Evolutionary conservation across 2,329 filamentous ascomycete species (phyloP), one percentile per base, ranked within the genome.

Genomic region (Aspergillus floridensis): DNA sequence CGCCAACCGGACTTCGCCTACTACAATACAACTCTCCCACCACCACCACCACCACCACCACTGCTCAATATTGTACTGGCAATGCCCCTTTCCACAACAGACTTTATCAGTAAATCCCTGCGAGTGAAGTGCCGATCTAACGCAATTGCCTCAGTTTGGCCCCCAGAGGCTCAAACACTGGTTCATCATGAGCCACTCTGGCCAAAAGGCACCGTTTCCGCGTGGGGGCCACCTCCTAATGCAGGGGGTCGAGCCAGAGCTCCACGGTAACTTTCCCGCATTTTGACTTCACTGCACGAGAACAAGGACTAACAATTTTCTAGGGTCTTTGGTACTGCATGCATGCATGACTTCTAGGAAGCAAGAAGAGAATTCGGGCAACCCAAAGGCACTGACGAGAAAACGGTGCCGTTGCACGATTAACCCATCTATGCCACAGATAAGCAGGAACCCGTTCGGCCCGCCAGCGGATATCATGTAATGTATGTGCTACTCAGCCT

Each of bases 141-240:
- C 38, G 14, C 38, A 16, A 46, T 21, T 11, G 21, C 53, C 53
- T 44, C 53, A 26, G 53, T 55, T 55, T 55, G 46, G 53, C 26
- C 53, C 53, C 53, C 53, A 32, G 41, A 31, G 12, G n/a, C 38
- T 55, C 53, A 55, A 55, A 55, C 53, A 55, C 53, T 55, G 26
- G 53, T 55, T 55, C 38, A 14, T 16, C 41, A 32, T 55, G 41
- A 46, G 41, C 44, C 19, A 41, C 19, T 29, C 31, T 29, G 24
- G 41, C 19, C 29, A 4, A 44, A 21, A 46, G 41, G 31, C 6
- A 35, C 22, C 11, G 44, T 22, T 32, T 48, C 53, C 41, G 31
- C 26, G 8, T 35, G 41, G 16, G n/a, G 38, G 10, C 38, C 26
- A 32, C 24, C 41, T 31, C n/a, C 11, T n/a, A 19, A 26, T 35